Conservation (phyloP, 768 basidiomycete species). For the Pluteus cervinus region DNA sequence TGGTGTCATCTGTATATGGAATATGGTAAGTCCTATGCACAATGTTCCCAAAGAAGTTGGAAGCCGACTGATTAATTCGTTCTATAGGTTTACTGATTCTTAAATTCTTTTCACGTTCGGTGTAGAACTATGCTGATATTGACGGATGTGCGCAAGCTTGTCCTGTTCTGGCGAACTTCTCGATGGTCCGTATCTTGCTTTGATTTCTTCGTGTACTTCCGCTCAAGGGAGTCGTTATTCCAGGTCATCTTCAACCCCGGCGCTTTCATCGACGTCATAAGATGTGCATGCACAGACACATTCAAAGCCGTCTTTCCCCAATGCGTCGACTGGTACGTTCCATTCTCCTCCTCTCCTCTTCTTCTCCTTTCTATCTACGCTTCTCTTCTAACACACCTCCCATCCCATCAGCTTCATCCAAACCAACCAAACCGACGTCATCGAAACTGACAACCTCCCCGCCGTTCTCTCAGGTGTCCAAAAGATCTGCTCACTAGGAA, state of each 20-base stretch:
- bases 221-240: neutral
- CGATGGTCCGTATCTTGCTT: constrained; percentile 30
- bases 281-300: constrained; percentile 52
- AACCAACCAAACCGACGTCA: constrained; percentile 33
- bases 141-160: constrained; percentile 52
- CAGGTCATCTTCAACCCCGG: constrained; percentile 63
- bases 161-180: constrained; percentile 51
- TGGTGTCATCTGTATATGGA: too few relatives aligned
- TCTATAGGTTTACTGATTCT: too few relatives aligned
- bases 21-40: too few relatives aligned
- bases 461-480: constrained; percentile 43
- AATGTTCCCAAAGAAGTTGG: too few relatives aligned
- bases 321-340: constrained; percentile 58
- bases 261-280: constrained; percentile 55
- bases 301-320: constrained; percentile 48
- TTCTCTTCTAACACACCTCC: too few relatives aligned
- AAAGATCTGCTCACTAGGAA: constrained; percentile 44
- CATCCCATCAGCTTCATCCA: constrained; percentile 3
- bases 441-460: constrained; percentile 42
- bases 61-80: too few relatives aligned
- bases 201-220: neutral
- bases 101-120: neutral
- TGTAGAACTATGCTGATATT: constrained; percentile 44
- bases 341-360: neutral
- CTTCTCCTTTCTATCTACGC: constrained; percentile 25